Base-by-base conservation (phyloP, 345 rosid genomes). In the Linum lewisii region DNA sequence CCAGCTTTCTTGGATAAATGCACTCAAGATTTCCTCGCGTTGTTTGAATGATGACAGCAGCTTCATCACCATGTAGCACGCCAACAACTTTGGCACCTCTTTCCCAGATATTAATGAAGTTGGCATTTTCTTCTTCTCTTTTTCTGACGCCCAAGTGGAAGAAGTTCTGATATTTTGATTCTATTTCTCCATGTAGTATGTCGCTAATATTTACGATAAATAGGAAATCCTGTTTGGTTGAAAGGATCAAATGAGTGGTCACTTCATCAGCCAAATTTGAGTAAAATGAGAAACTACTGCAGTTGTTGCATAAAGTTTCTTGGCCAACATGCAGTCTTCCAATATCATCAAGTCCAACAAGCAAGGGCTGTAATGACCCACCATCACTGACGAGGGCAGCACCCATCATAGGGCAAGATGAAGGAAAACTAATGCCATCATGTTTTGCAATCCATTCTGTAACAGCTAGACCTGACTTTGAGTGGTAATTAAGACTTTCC, bases 1-100 rank as follows among this genome's bases (percentile, higher is more conserved):
- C 99, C 75, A 93, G 66, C 80, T 93, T 89, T 80, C 99, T 87
- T 11, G 99, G 99, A 67, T 81, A 87, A 66, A 89, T 71, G 75
- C 92, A 81, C 68, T 89, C 99, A 4, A 93, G 78, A 69, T 89
- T 93, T 66, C 97, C 99, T 36, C 97, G 81, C 65, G 73, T 66
- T 53, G 99, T 85, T 78, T 87, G 95, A 66, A 93, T 52, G 66
- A 93, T 63, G 42, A 87, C 96, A 60, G 90, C 79, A 77, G 91
- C 92, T 69, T 75, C 95, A 63, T 89, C 92, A 61, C 99, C 99
- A 71, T 93, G 88, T 69, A 93, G 76, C 63, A 89, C 90, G 51
- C 99, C 99, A 26, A 80, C 47, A 58, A 85, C 63, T 81, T 84
- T 84, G 66, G 95, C 94, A 61, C 97, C 92, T 75, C 77, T 87